Conservation (phyloP, 371 early-diverging fungal species). For the Coemansia sp. region DNA sequence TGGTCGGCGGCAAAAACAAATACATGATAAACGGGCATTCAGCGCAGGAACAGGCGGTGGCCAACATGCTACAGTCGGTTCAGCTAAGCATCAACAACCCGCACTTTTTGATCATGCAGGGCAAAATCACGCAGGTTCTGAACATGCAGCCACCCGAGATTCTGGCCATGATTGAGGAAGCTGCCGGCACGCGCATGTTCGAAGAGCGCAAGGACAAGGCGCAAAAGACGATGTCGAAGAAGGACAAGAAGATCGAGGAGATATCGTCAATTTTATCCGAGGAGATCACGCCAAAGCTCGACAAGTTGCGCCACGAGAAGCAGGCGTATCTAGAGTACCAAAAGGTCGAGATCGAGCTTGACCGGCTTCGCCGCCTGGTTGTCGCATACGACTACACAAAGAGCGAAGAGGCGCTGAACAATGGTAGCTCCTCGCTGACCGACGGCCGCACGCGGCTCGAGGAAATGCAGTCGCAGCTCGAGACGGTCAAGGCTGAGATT, state of each 20-base stretch:
- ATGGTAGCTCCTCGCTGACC: slow-evolving; percentile 23
- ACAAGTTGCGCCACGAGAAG: slow-evolving; percentile 87
- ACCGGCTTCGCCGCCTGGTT: slow-evolving; percentile 72
- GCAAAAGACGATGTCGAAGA: slow-evolving; percentile 88
- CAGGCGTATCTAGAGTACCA: slow-evolving; percentile 89
- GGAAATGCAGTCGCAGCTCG: slow-evolving; percentile 27
- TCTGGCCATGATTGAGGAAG: slow-evolving; percentile 97
- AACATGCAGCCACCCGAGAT: slow-evolving; percentile 99
- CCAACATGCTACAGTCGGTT: slow-evolving; percentile 92
- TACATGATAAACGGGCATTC: slow-evolving; percentile 95
- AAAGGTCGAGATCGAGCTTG: slow-evolving; percentile 87
- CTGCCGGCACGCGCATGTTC: slow-evolving; percentile 98
- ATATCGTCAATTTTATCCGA: slow-evolving; percentile 80
- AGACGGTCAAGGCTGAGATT: slow-evolving; percentile 55
- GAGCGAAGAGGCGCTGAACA: slow-evolving; percentile 42
- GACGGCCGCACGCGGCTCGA: slow-evolving; percentile 27
- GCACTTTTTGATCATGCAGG: slow-evolving; percentile 99
- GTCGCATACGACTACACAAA: slow-evolving; percentile 79
- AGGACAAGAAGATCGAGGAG: slow-evolving; percentile 94
- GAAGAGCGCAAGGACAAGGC: slow-evolving; percentile 98
- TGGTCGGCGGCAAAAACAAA: slow-evolving; percentile 93
- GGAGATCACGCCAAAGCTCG: slow-evolving; percentile 93
- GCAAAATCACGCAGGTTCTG: slow-evolving; percentile 97
- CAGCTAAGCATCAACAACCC: slow-evolving; percentile 98
- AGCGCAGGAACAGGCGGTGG: slow-evolving; percentile 87